Percentiles rank a stretch among this genome's conserved stretches.
These are phyloP conservation scores for Thielaviopsis ethacetica DNA, from an alignment of 2,329 filamentous ascomycete species.

Conservation along the genomic window DNA sequence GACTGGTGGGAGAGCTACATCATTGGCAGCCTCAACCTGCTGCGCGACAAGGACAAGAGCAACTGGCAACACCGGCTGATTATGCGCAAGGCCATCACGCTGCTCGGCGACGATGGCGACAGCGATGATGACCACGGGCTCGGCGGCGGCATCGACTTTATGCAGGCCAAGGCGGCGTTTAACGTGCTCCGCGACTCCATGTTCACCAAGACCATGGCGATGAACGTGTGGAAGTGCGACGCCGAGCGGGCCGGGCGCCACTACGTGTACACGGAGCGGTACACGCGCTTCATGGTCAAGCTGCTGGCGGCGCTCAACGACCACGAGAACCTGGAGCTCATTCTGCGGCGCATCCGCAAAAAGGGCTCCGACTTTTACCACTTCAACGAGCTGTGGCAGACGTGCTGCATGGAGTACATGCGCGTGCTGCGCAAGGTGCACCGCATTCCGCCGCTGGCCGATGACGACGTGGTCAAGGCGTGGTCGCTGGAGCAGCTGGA, in stretches of 20 bases:
- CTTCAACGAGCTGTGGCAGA: constrained; percentile 43
- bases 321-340: constrained; percentile 55
- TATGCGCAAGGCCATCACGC: constrained; percentile 47
- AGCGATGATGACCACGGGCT: constrained; percentile 14
- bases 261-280: constrained; percentile 80
- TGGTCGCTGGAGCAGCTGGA: constrained; percentile 40
- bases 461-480: constrained; percentile 40
- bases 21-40: constrained; percentile 31
- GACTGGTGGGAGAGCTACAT: constrained; percentile 39
- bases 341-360: constrained; percentile 65
- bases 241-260: constrained; percentile 69
- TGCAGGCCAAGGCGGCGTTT: constrained; percentile 63
- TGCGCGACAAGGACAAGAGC: constrained; percentile 65
- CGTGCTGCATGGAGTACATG: constrained; percentile 36
- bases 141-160: constrained; percentile 20
- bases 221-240: constrained; percentile 92
- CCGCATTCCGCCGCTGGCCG: constrained; percentile 24
- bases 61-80: constrained; percentile 94
- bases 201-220: constrained; percentile 88
- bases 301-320: constrained; percentile 62
- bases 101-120: constrained; percentile 31
- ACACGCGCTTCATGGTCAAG: constrained; percentile 65
- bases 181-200: constrained; percentile 54
- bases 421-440: constrained; percentile 34
- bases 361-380: constrained; percentile 62